Conservation (phyloP, 441 rosid species). For the Adansonia rubrostipa region DNA sequence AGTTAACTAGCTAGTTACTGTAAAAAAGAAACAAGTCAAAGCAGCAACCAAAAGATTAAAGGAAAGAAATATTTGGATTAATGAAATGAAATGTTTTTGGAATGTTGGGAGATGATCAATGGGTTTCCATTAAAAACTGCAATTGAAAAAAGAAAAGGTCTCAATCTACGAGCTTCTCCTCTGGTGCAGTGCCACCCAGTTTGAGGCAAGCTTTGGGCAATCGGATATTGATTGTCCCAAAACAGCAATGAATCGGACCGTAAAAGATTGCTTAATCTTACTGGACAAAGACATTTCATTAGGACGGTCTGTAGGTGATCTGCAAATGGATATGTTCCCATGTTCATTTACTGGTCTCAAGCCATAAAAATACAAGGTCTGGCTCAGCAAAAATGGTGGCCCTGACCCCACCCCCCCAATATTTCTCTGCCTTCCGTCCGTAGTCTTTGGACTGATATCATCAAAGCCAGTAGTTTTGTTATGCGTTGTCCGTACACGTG, state of each 20-base stretch:
- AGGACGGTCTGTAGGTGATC: conserved; percentile 19
- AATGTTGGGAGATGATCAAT: not conserved
- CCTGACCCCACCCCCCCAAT: not conserved
- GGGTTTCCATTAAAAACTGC: not conserved
- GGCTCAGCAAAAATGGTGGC: conserved; percentile 6
- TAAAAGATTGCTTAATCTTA: conserved; percentile 25
- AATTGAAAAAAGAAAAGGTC: not conserved
- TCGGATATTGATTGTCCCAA: not conserved
- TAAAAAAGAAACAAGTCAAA: too few species aligned
- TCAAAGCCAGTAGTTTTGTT: not conserved
- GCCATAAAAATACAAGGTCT: not conserved
- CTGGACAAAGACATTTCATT: conserved; percentile 32
- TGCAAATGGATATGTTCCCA: conserved; percentile 15
- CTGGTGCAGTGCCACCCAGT: not conserved
- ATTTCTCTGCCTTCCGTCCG: conserved; percentile 25
- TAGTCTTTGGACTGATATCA: conserved; percentile 14
- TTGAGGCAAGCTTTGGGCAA: not conserved
- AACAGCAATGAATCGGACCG: conserved; percentile 27
- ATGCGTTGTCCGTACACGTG: conserved; percentile 42
- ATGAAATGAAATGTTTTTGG: not conserved
- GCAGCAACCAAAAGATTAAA: too few species aligned
- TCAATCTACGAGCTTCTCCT: not conserved
- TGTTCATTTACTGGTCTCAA: not conserved
- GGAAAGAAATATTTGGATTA: too few species aligned
- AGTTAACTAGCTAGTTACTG: too few species aligned